phyloP scores from a whole-genome alignment of 1,284 basidiomycete species.

The Moniliophthora roreri region DNA sequence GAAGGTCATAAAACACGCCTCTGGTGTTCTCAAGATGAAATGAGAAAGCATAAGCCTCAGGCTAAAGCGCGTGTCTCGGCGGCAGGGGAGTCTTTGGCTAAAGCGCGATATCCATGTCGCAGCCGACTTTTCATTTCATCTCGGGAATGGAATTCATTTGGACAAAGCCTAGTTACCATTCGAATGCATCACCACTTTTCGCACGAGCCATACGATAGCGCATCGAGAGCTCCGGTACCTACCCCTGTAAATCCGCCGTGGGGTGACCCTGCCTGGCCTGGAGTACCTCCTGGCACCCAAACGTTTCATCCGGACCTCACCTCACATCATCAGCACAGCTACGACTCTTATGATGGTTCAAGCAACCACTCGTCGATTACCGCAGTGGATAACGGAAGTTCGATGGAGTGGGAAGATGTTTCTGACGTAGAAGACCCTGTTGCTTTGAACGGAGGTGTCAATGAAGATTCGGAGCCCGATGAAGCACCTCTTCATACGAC shows the following conservation, averaged over 20 bases:
- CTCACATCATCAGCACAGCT: background rate
- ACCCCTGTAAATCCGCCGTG: background rate
- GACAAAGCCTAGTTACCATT: constrained; percentile 32
- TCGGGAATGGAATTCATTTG: constrained; percentile 27
- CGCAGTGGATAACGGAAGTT: background rate
- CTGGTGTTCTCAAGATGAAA: constrained; percentile 48
- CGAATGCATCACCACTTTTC: constrained; percentile 42
- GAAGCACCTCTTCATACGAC: background rate
- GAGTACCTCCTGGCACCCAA: background rate
- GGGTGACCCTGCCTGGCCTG: background rate
- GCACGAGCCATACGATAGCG: constrained; percentile 41
- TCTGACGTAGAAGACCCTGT: background rate
- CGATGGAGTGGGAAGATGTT: background rate
- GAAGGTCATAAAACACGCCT: constrained; percentile 46
- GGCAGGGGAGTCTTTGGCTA: constrained; percentile 36
- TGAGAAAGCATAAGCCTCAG: constrained; percentile 36
- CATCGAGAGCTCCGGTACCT: background rate
- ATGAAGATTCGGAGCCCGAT: background rate
- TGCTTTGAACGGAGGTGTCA: background rate
- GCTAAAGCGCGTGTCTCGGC: constrained; percentile 32
- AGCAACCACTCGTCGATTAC: background rate
- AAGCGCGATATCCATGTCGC: constrained; percentile 39
- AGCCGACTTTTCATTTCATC: constrained; percentile 44
- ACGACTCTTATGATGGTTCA: background rate
- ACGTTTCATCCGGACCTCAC: background rate